phyloP scores from a whole-genome alignment of 495 filamentous ascomycete genomes.

The Hypoxylon crocopeplum region DNA sequence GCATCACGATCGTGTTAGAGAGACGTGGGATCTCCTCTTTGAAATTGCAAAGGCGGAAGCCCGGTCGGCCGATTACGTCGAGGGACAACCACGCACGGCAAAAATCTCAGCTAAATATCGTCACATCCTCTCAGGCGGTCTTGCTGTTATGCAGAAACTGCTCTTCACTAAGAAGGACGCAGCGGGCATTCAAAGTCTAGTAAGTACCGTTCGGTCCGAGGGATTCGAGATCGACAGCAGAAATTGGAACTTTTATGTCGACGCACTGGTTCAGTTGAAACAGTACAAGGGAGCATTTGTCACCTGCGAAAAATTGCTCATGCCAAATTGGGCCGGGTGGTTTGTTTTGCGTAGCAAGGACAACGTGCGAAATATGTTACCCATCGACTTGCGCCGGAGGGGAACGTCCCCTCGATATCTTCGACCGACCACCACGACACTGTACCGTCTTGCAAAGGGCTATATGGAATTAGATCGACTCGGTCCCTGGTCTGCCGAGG shows the following conservation, averaged over 20 bases:
- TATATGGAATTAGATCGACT: slow-evolving; percentile 49
- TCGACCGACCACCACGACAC: slow-evolving; percentile 48
- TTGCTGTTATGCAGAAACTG: slow-evolving; percentile 67
- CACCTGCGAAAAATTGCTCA: slow-evolving; percentile 74
- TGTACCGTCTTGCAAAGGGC: slow-evolving; percentile 47
- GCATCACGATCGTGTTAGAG: slow-evolving; percentile 64
- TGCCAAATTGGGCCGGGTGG: slow-evolving; percentile 80
- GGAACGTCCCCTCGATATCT: slow-evolving; percentile 40
- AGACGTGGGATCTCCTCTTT: slow-evolving; percentile 70
- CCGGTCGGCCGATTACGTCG: slow-evolving; percentile 36
- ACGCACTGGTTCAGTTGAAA: slow-evolving; percentile 53
- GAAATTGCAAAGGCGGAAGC: slow-evolving; percentile 57
- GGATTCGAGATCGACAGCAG: slow-evolving; percentile 72
- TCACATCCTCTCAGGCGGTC: slow-evolving; percentile 62
- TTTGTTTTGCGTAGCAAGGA: slow-evolving; percentile 27
- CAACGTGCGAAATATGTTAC: slow-evolving; percentile 31
- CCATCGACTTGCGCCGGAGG: slow-evolving; percentile 46
- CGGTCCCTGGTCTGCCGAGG: slow-evolving; percentile 43
- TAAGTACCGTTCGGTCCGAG: slow-evolving; percentile 58
- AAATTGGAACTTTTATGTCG: slow-evolving; percentile 69
- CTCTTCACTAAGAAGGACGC: slow-evolving; percentile 56
- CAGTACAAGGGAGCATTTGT: slow-evolving; percentile 62
- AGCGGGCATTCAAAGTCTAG: slow-evolving; percentile 53
- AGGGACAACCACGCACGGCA: slow-evolving; percentile 18
- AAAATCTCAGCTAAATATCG: slow-evolving; percentile 61